Percentiles rank a stretch among this genome's conserved stretches.
These are phyloP conservation scores for Thyridium curvatum DNA, from an alignment of 2,329 filamentous ascomycete species.

Conservation along the genomic window DNA sequence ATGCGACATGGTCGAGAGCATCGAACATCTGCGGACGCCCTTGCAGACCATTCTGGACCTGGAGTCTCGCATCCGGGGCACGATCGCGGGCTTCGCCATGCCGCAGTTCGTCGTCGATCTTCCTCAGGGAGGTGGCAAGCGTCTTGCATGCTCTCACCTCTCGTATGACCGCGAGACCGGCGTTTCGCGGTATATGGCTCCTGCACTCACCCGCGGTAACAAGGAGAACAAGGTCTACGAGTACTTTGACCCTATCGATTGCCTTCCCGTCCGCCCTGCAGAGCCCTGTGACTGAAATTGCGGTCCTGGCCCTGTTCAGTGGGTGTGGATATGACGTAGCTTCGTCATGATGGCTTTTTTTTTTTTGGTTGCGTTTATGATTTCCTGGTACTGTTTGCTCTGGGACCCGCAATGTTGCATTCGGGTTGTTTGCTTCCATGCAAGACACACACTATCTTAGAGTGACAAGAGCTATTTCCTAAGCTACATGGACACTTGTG, in stretches of 20 bases:
- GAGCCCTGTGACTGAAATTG: no score
- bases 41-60: conserved; percentile 51
- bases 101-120: conserved; percentile 59
- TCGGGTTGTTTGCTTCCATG: no score
- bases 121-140: conserved; percentile 57
- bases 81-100: conserved; percentile 56
- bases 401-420: no score
- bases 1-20: conserved; percentile 53
- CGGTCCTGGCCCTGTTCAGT: no score
- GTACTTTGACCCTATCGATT: conserved; percentile 48
- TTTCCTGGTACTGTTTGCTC: no score
- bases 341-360: no score
- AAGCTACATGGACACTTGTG: no score
- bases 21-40: conserved; percentile 58
- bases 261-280: not conserved
- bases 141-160: conserved; percentile 45
- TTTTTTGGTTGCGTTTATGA: no score
- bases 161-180: conserved; percentile 48
- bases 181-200: conserved; percentile 48
- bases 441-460: no score
- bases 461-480: no score
- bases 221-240: conserved; percentile 43
- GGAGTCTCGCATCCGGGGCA: conserved; percentile 51
- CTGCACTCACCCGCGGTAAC: conserved; percentile 39
- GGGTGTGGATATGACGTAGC: no score